Evolutionary conservation across 2,329 filamentous ascomycete genomes (phyloP).

Genomic region (Fusarium setosum): DNA sequence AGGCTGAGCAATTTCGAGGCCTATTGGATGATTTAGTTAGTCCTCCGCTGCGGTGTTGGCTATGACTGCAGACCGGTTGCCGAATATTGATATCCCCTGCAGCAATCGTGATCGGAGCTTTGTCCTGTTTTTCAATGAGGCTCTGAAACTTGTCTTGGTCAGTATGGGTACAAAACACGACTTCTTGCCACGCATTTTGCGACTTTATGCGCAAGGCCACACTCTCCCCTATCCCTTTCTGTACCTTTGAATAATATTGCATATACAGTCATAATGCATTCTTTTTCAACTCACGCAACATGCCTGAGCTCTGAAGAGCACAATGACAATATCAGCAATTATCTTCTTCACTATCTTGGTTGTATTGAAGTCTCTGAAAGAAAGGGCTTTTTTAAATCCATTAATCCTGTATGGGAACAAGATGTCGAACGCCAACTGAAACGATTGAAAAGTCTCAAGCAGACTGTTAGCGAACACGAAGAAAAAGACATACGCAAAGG

Average conservation of each 20-base stretch:
- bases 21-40: not conserved
- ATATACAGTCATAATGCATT: not conserved
- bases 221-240: not conserved
- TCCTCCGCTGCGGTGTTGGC: not conserved
- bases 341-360: not conserved
- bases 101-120: too few relatives aligned
- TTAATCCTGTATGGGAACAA: not conserved
- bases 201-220: not conserved
- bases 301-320: not conserved
- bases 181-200: too few relatives aligned
- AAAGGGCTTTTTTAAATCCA: not conserved
- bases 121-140: too few relatives aligned
- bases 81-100: too few relatives aligned
- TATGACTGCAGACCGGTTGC: not conserved
- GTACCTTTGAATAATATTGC: not conserved
- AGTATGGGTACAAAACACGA: too few relatives aligned
- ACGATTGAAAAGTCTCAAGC: not conserved
- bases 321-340: not conserved
- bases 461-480: too few relatives aligned
- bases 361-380: not conserved
- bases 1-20: not conserved
- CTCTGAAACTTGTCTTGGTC: too few relatives aligned
- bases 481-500: not conserved
- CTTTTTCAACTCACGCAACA: not conserved
- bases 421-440: not conserved